Conservation (phyloP, 1,139 yeast genomes). For the Lipomyces yarrowii region DNA sequence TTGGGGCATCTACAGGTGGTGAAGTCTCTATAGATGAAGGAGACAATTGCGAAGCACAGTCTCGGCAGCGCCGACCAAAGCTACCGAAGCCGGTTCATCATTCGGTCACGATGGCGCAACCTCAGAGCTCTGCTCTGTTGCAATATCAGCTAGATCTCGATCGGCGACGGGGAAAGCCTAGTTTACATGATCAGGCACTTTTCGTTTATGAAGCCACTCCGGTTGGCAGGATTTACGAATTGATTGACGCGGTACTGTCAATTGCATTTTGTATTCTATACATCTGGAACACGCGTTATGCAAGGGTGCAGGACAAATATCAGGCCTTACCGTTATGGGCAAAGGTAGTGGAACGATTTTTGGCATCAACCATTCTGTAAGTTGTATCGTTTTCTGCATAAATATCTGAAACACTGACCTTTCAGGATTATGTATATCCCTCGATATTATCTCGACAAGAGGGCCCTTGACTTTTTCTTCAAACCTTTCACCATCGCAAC, state of each 20-base stretch:
- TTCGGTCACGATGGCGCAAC: not conserved
- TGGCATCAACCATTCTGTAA: conserved; percentile 9
- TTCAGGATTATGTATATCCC: conserved; percentile 13
- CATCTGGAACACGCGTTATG: conserved; percentile 19
- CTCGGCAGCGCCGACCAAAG: not conserved
- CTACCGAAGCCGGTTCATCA: not conserved
- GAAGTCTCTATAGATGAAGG: not conserved
- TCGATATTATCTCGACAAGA: conserved; percentile 7
- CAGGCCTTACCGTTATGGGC: conserved; percentile 17
- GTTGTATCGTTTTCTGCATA: not conserved
- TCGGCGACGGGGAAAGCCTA: conserved; percentile 12
- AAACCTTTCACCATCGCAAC: conserved; percentile 6
- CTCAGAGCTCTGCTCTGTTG: conserved; percentile 12
- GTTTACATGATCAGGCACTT: conserved; percentile 11
- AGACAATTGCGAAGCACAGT: not conserved
- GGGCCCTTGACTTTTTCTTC: not conserved
- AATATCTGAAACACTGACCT: not conserved
- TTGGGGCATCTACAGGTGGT: not conserved
- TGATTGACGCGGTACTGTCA: conserved; percentile 8
- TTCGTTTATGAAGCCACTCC: conserved; percentile 16
- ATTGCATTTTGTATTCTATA: conserved; percentile 9
- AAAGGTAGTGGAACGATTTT: conserved; percentile 11
- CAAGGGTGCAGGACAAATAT: conserved; percentile 5
- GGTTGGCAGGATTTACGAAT: conserved; percentile 14
- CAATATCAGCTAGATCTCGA: conserved; percentile 12